Evolutionary conservation across 1,139 yeast species (phyloP), one percentile per base, ranked within the genome.

Genomic region (Sugiyamaella neomexicana): DNA sequence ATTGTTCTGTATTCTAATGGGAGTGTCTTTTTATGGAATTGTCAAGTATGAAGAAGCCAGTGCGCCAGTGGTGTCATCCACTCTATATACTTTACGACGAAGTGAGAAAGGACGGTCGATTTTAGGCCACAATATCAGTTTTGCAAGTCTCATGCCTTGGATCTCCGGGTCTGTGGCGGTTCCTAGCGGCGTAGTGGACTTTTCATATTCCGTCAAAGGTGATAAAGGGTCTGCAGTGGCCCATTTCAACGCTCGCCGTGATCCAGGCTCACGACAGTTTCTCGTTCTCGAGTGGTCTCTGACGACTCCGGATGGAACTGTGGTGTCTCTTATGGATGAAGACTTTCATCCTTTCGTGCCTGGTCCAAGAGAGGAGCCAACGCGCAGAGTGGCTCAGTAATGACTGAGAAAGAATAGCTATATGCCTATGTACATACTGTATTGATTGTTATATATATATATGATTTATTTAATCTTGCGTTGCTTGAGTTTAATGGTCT

Each of bases 21-120:
- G 82, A 8, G 73, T 81, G 6, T 76, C 93, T 5, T 79, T 91
- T 62, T 78, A 80, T 17, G 78, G 87, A 39, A 87, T 90, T 63
- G 85, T 91, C 79, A 90, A 93, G 75, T 91, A 91, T 72, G 98
- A 93, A 68, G 91, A 89, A 69, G 83, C 90, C 23, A 82, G 86
- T 53, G 87, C 96, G 7, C 97, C 98, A 1, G 81, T 91, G 55
- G 86, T 90, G 60, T 80, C 86, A 43, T 90, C 96, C n/a, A 86
- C 96, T 2, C 74, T 93, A 68, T 90, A 89, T 70, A 86, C 89
- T 58, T 74, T 93, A 62, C 81, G 98, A 66, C 79, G 97, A 66
- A 85, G 95, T 2, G 76, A 78, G n/a, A 63, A 73, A 46, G 93
- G 90, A n/a, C 75, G 80, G 46, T 80, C 79, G 16, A 68, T 75